Evolutionary conservation across 495 filamentous ascomycete species (phyloP), one percentile per base, ranked within the genome.

Genomic region (Penicillium bialowiezense): DNA sequence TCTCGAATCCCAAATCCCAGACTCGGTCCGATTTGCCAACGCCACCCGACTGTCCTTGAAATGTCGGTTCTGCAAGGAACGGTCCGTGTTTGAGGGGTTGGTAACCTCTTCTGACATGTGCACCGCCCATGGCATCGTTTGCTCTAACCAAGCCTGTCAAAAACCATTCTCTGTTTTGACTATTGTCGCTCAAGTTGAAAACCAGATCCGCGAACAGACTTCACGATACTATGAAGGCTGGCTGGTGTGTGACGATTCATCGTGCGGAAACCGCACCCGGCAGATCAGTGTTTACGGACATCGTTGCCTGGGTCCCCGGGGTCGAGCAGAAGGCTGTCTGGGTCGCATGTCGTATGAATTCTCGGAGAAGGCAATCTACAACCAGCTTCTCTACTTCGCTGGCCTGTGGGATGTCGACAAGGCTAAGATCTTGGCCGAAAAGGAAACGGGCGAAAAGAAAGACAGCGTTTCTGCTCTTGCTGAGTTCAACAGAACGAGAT

Each of bases 201-300:
- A 80, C 33, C 86, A 90, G 48, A 84, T 97, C 56, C 86, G 93
- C 37, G 71, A 80, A 33, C 79, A 86, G 59, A 86, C 86, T 5
- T 79, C 87, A 14, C 81, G 81, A 21, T 98, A 97, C 75, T 97
- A 98, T 66, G 86, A 92, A 56, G 91, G 82, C 36, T 95, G 86
- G 86, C 80, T 97, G 12, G 78, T 89, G 21, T 98, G 93, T 69
- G 86, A 96, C 64, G 93, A 98, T 62, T 66, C 87, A 2, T 75
- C 82, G 9, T 98, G 93, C 64, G 90, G 89, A 18, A 88, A 83
- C 60, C 86, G 91, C 39, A 97, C 93, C 6, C 77, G 91, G 34
- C 89, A 95, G 67, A 89, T 97, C 74, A 87, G 81, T 60, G 93
- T 98, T 4, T 93, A 91, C 61, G 93, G 93, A 35, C 86, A 84